A percentile compares a stretch with the other conserved stretches of the same genome.
Evolutionary conservation across 2,329 filamentous ascomycete species (phyloP).

Genomic region (Fusarium acutatum): DNA sequence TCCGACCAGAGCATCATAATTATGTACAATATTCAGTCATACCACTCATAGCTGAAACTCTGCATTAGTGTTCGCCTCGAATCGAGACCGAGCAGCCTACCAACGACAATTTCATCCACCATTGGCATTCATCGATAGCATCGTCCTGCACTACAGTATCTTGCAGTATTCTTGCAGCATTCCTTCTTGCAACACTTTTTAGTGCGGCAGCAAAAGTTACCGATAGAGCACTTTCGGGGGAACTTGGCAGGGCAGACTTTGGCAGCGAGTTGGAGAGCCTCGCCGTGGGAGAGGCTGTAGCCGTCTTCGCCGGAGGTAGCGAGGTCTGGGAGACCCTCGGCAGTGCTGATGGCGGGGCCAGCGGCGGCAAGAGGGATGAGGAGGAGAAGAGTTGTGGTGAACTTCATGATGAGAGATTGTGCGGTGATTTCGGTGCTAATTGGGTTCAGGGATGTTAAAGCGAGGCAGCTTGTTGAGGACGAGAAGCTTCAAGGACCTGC

Average conservation of each 20-base stretch:
- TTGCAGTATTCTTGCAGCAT: constrained; percentile 16
- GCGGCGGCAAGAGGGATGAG: constrained; percentile 1
- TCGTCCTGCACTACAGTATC: constrained; percentile 7
- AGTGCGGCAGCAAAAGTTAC: constrained; percentile 9
- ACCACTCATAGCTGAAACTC: no score
- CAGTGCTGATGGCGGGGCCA: background rate
- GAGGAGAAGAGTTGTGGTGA: background rate
- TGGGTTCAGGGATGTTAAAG: background rate
- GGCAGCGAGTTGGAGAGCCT: background rate
- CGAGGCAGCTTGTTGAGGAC: background rate
- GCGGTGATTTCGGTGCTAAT: rapidly evolving
- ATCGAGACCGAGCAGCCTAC: background rate
- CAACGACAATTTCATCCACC: no score
- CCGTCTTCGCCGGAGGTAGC: background rate
- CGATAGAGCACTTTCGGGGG: constrained; percentile 9
- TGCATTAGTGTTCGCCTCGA: background rate
- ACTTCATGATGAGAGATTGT: background rate
- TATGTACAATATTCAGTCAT: background rate
- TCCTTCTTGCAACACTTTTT: constrained; percentile 21
- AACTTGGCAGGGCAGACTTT: constrained; percentile 17
- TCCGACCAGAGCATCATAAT: rapidly evolving
- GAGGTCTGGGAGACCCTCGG: constrained; percentile 15
- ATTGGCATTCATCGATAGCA: background rate
- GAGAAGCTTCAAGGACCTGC: rapidly evolving
- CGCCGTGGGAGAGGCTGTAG: background rate